phyloP scores from a whole-genome alignment of 768 basidiomycete genomes.

The Leccinum imitatum region DNA sequence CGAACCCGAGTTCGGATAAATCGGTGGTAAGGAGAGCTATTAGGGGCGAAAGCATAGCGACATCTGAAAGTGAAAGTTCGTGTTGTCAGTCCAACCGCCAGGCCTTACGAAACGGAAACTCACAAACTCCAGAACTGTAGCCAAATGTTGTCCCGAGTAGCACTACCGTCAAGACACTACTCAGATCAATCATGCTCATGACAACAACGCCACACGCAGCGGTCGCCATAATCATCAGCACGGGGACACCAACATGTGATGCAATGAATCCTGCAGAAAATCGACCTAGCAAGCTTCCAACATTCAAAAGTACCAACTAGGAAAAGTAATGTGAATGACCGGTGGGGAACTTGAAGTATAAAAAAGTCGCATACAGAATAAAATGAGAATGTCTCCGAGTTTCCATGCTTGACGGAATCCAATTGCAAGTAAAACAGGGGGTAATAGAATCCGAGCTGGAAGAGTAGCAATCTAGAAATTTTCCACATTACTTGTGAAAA shows the following conservation, averaged over 20 bases:
- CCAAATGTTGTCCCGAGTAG: conserved; percentile 45
- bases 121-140: conserved; percentile 47
- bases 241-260: conserved; percentile 43
- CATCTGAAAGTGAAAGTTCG: conserved; percentile 23
- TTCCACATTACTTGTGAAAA: neutral
- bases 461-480: conserved; percentile 19
- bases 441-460: conserved; percentile 43
- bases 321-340: neutral
- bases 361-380: conserved; percentile 42
- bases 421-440: conserved; percentile 60
- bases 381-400: conserved; percentile 50
- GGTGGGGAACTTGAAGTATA: neutral
- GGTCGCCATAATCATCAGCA: conserved; percentile 38
- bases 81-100: neutral
- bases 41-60: conserved; percentile 42
- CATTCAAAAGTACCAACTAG: conserved; percentile 55
- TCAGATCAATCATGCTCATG: conserved; percentile 44
- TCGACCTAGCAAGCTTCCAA: conserved; percentile 50
- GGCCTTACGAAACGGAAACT: conserved; percentile 9
- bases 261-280: conserved; percentile 45
- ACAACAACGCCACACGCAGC: conserved; percentile 36
- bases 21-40: conserved; percentile 43
- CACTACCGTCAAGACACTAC: conserved; percentile 35
- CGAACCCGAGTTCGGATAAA: conserved; percentile 53
- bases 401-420: conserved; percentile 47